Base-by-base conservation (phyloP, 2,329 filamentous ascomycete species). In the Pyrenochaeta sp. region DNA sequence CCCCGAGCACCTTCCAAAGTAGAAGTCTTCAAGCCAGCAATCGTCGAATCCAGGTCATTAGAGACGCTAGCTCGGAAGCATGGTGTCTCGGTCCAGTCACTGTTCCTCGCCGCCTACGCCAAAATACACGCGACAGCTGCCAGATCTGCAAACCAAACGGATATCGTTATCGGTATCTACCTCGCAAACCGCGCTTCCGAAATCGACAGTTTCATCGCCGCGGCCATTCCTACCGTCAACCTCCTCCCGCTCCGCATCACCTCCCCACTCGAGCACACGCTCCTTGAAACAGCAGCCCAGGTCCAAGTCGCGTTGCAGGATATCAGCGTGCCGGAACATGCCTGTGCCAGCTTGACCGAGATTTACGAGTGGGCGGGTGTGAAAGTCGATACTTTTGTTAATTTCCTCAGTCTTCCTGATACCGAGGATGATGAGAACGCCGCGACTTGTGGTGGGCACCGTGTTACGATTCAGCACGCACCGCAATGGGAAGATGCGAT, bases 361-460 rank as follows among this genome's bases (percentile, higher is more conserved):
- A 85, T 96, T 24, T 71, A 77, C 14, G 69, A 78, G 11, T 96
- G 90, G 90, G 93, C 89, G 0, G 87, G 87, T 0, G 72, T 90
- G 2, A 75, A 70, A 40, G 69, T 96, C 1, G 81, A 88, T 55
- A 84, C 81, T 0, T 93, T 89, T 72, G 84, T 96, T 58, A 96
- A 96, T 66, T 94, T 96, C 53, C 69, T 96, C 13, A 83, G 77
- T 37, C 67, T 84, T 4, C 80, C 80, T 1, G 73, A 72, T 27
- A 49, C 55, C 2, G 52, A 53, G 1, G 54, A 59, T 3, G 46
- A 49, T 4, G 40, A 43, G 14, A 30, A 17, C n/a, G n/a, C n/a
- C n/a, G n/a, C n/a, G n/a, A n/a, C n/a, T n/a, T n/a, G n/a, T n/a
- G n/a, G n/a, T n/a, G n/a, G n/a, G n/a, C n/a, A n/a, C n/a, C n/a